These are phyloP conservation scores for Suillus ampliporus DNA, from an alignment of 768 basidiomycete genomes.

Conservation along the genomic window DNA sequence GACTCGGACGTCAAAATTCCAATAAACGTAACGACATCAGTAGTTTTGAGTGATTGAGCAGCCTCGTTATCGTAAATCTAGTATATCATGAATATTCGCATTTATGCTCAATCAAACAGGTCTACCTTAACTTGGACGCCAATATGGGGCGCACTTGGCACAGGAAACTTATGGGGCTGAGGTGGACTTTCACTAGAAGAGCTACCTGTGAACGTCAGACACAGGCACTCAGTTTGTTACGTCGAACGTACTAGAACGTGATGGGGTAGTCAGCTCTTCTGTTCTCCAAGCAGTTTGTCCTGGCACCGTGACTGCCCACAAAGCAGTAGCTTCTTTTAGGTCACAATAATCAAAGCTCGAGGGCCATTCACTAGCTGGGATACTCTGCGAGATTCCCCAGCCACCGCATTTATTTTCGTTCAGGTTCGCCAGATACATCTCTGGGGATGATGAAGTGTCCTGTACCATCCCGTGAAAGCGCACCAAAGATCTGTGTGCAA, in stretches of 20 bases:
- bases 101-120: not conserved
- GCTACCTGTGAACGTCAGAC: conserved; percentile 20
- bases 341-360: conserved; percentile 47
- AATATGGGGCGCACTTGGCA: conserved; percentile 57
- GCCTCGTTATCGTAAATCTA: conserved; percentile 64
- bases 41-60: conserved; percentile 56
- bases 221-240: not conserved
- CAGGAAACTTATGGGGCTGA: conserved; percentile 68
- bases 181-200: conserved; percentile 33
- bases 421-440: conserved; percentile 68
- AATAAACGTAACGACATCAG: conserved; percentile 71
- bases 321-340: conserved; percentile 63
- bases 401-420: conserved; percentile 59
- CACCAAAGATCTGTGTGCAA: conserved; percentile 62
- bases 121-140: conserved; percentile 75
- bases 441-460: conserved; percentile 75
- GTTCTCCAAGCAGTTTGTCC: conserved; percentile 66
- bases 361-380: conserved; percentile 16
- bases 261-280: conserved; percentile 32
- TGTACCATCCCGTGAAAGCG: conserved; percentile 82
- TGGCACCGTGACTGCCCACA: conserved; percentile 82
- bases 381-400: conserved; percentile 66
- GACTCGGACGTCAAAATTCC: conserved; percentile 73
- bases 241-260: conserved; percentile 23
- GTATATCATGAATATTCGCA: conserved; percentile 9